Percentiles rank a stretch among this genome's conserved stretches.
Evolutionary conservation across 345 rosid genomes (phyloP).

Genomic region (Eucalyptus fibrosa): DNA sequence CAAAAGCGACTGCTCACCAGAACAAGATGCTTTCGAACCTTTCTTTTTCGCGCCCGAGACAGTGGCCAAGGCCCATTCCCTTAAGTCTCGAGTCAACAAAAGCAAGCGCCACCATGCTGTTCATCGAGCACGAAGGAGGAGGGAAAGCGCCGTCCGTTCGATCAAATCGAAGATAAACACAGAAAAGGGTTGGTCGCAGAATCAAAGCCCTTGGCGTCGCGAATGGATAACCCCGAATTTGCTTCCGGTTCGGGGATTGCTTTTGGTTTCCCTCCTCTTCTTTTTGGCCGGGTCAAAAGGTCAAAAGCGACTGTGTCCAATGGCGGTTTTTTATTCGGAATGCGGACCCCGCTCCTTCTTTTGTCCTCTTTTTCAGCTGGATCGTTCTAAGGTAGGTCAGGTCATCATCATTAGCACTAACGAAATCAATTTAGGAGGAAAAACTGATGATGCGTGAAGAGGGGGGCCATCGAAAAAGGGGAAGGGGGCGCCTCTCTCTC

Average conservation of each 20-base stretch:
- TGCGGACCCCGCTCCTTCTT: not conserved
- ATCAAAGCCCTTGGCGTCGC: not conserved
- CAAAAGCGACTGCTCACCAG: not conserved
- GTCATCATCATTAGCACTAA: not conserved
- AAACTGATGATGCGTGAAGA: not conserved
- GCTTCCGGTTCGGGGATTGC: not conserved
- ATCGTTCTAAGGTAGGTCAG: not conserved
- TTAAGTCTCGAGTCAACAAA: not conserved
- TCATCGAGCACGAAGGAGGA: not conserved
- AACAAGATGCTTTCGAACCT: not conserved
- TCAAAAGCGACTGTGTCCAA: not conserved
- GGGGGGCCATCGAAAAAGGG: not conserved
- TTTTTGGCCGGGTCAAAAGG: not conserved
- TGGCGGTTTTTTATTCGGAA: not conserved
- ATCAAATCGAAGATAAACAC: not conserved
- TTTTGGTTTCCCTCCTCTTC: not conserved
- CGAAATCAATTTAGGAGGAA: not conserved
- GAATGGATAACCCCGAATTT: not conserved
- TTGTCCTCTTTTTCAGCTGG: not conserved
- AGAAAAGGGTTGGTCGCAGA: not conserved
- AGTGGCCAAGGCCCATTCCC: not conserved
- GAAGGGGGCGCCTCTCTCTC: not conserved
- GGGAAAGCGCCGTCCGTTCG: not conserved
- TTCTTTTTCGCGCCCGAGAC: not conserved
- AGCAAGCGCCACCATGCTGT: not conserved